phyloP scores from a whole-genome alignment of 495 filamentous ascomycete species.

The Lasiosphaeriaceae sp. region DNA sequence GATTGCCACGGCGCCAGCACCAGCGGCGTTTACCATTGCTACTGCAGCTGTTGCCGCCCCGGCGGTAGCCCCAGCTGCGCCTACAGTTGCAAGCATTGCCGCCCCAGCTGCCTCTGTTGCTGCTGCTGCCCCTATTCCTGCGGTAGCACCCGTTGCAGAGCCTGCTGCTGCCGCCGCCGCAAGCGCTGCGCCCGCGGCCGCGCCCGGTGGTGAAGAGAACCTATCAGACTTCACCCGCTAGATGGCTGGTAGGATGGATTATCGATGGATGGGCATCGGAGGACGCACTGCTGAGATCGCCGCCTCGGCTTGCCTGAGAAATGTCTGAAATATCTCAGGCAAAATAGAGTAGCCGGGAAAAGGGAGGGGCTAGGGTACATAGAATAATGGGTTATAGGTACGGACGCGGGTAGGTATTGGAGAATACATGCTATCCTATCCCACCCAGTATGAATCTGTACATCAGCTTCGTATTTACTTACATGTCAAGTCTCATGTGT shows the following conservation, averaged over 20 bases:
- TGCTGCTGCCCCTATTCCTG: conserved; percentile 3
- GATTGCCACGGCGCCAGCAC: not conserved
- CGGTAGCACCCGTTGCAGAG: conserved; percentile 1
- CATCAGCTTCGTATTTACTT: not conserved
- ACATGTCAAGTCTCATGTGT: not conserved
- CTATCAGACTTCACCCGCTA: conserved; percentile 29
- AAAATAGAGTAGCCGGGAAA: not conserved
- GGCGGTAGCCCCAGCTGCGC: not conserved
- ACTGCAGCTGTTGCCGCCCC: not conserved
- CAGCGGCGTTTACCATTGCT: conserved; percentile 7
- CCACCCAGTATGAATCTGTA: too few relatives aligned
- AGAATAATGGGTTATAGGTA: too few relatives aligned
- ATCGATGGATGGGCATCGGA: not conserved
- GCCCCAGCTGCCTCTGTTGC: conserved; percentile 4
- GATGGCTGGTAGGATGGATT: not conserved
- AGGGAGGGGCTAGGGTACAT: too few relatives aligned
- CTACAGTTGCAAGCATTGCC: conserved; percentile 5
- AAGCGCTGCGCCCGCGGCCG: conserved; percentile 2
- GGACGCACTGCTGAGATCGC: not conserved
- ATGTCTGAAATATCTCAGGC: not conserved
- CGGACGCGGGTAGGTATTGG: not conserved
- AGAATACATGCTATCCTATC: not conserved
- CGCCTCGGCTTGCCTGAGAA: not conserved
- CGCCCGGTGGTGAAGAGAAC: conserved; percentile 11
- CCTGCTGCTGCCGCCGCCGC: not conserved